A percentile compares a stretch with the other conserved stretches of the same genome.
Evolutionary conservation across 2,329 filamentous ascomycete species (phyloP).

Genomic region (Gaeumannomyces tritici): DNA sequence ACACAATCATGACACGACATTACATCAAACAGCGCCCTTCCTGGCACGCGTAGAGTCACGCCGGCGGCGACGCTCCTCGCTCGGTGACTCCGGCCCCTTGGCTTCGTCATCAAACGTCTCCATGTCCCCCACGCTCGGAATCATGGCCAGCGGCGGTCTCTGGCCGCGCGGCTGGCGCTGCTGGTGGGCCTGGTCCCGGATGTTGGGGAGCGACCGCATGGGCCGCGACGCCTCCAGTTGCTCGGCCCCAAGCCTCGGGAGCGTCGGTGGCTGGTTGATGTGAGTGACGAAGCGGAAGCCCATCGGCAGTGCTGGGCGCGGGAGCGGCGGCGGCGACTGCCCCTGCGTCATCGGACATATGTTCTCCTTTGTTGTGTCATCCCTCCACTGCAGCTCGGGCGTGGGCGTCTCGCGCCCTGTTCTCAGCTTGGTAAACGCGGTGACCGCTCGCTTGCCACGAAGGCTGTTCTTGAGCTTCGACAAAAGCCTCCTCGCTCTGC

Average conservation of each 20-base stretch:
- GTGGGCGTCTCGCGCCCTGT: background rate
- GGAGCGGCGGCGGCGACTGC: background rate
- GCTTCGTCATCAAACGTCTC: background rate
- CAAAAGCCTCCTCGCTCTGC: background rate
- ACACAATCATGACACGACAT: background rate
- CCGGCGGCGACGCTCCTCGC: conserved; percentile 1
- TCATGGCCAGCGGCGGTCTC: background rate
- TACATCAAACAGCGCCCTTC: background rate
- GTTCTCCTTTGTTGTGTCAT: background rate
- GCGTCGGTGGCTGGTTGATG: background rate
- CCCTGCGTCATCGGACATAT: background rate
- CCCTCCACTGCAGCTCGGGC: background rate
- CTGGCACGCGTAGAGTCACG: background rate
- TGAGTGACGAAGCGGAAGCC: background rate
- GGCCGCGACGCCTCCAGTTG: background rate
- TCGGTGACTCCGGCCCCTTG: background rate
- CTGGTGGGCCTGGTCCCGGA: background rate
- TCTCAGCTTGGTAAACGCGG: background rate
- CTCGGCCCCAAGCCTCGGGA: background rate
- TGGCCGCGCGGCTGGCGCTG: background rate
- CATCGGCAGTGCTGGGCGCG: background rate
- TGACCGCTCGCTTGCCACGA: background rate
- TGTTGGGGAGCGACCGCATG: conserved; percentile 1
- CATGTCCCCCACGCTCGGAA: background rate
- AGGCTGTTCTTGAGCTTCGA: background rate